Conservation (phyloP, 257 asterid species). For the Ballota nigra region DNA sequence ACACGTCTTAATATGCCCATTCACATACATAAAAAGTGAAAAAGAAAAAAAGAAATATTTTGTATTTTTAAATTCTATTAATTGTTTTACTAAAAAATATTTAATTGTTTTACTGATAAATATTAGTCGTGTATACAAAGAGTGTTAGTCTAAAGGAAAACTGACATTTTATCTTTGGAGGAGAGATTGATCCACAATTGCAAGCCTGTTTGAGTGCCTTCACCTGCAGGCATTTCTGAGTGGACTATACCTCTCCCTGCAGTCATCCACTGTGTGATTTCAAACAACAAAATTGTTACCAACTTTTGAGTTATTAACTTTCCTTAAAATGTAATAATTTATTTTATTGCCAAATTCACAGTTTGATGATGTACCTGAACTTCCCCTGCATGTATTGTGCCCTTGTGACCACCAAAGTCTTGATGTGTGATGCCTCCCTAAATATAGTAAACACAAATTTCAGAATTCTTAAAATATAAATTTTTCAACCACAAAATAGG, state of each 20-base stretch:
- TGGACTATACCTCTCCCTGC: conserved; percentile 95
- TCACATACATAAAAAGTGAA: too few relatives aligned
- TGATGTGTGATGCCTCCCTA: conserved; percentile 90
- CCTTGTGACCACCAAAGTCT: conserved; percentile 91
- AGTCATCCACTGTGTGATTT: conserved; percentile 85
- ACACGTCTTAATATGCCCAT: not conserved
- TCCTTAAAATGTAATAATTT: not conserved
- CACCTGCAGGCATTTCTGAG: conserved; percentile 96
- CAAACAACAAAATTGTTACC: not conserved
- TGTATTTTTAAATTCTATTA: too few relatives aligned
- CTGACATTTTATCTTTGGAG: conserved; percentile 89
- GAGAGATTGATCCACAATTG: conserved; percentile 94
- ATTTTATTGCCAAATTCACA: not conserved
- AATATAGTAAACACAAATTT: not conserved
- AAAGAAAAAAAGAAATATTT: too few relatives aligned
- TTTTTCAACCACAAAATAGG: not conserved
- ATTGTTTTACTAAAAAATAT: too few relatives aligned
- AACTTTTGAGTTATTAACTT: not conserved
- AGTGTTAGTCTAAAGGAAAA: not conserved
- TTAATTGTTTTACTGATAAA: too few relatives aligned
- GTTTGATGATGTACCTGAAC: conserved; percentile 64
- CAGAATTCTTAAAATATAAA: not conserved
- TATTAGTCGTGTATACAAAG: too few relatives aligned
- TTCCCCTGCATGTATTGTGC: conserved; percentile 79
- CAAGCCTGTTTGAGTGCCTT: conserved; percentile 65